These are phyloP conservation scores for Fusarium xyrophilum DNA, from an alignment of 2,329 filamentous ascomycete genomes.

Conservation along the genomic window DNA sequence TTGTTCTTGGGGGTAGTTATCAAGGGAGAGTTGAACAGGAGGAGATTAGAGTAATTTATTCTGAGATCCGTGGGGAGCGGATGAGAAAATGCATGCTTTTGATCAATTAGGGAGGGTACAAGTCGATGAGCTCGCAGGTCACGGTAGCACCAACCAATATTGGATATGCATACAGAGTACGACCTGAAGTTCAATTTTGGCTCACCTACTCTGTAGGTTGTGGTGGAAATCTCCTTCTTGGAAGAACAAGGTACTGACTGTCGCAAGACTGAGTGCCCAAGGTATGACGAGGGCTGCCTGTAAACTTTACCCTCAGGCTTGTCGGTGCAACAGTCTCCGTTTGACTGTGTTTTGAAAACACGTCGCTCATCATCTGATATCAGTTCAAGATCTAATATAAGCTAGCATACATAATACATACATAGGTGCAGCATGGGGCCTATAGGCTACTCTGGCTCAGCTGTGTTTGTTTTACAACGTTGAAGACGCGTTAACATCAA, in stretches of 20 bases:
- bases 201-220: too few species aligned
- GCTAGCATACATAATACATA: too few species aligned
- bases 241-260: neutral
- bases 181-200: neutral
- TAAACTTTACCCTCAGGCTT: neutral
- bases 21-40: slow-evolving; percentile 1
- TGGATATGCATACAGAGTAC: neutral
- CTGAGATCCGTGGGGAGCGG: neutral
- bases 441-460: neutral
- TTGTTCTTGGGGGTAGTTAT: neutral
- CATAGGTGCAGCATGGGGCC: neutral
- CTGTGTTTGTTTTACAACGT: neutral
- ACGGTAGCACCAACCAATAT: neutral
- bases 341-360: neutral
- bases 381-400: neutral
- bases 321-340: neutral
- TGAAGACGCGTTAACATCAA: neutral
- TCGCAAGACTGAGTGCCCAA: neutral
- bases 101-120: neutral
- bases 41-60: slow-evolving; percentile 10
- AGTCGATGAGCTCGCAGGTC: neutral
- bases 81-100: neutral
- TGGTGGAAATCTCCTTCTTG: neutral
- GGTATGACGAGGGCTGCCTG: neutral
- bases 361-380: neutral